phyloP scores from a whole-genome alignment of 331 rosid genomes.

The Quercus lobata region DNA sequence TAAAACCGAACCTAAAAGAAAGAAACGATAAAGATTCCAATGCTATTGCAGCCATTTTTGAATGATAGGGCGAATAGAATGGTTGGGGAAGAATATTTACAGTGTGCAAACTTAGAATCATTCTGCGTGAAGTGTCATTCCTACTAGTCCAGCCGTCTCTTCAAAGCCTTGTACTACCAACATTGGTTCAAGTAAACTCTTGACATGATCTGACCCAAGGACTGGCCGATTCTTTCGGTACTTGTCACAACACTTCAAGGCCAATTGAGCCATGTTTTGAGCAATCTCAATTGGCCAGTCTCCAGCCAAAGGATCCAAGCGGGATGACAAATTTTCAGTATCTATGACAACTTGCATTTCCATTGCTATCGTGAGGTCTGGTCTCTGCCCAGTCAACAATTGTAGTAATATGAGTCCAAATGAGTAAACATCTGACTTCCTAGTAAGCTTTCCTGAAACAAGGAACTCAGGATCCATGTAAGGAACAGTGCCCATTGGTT shows the following conservation, averaged over 20 bases:
- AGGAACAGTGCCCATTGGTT: conserved; percentile 37
- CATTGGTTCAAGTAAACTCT: conserved; percentile 66
- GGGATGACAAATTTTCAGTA: conserved; percentile 37
- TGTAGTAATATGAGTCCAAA: conserved; percentile 73
- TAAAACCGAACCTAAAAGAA: background rate
- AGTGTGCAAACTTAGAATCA: conserved; percentile 64
- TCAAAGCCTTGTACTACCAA: conserved; percentile 20
- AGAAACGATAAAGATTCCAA: conserved; percentile 15
- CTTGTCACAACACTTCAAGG: conserved; percentile 70
- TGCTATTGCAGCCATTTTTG: conserved; percentile 77
- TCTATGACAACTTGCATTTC: conserved; percentile 52
- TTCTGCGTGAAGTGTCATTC: conserved; percentile 78
- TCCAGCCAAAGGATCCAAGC: conserved; percentile 87
- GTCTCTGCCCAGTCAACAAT: conserved; percentile 55
- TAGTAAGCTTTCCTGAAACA: conserved; percentile 57
- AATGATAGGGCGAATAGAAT: conserved; percentile 77
- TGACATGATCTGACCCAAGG: conserved; percentile 48
- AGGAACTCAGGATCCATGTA: conserved; percentile 88
- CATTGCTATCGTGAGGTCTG: conserved; percentile 50
- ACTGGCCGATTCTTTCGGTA: conserved; percentile 58
- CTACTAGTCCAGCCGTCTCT: conserved; percentile 90
- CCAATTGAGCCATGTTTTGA: conserved; percentile 57
- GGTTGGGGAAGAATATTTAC: conserved; percentile 71
- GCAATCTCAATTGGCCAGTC: conserved; percentile 77
- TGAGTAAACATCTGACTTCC: conserved; percentile 83